These are phyloP conservation scores for Populus ilicifolia DNA, from an alignment of 345 rosid genomes.

Conservation along the genomic window DNA sequence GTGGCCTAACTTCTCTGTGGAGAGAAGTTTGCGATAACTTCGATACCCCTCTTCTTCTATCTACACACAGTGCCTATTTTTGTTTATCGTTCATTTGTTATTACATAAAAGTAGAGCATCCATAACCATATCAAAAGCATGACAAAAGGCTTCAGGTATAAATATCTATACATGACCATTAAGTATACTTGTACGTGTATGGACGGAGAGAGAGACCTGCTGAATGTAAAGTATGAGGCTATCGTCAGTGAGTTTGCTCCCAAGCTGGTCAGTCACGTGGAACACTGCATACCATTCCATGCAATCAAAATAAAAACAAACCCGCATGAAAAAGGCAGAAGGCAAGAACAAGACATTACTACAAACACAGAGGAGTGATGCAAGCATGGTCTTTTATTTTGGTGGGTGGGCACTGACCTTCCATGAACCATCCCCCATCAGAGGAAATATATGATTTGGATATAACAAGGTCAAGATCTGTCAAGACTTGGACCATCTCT, in stretches of 20 bases:
- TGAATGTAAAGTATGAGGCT: constrained; percentile 59
- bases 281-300: constrained; percentile 41
- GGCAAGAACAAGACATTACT: neutral
- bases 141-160: no score
- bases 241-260: constrained; percentile 63
- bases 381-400: neutral
- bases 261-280: constrained; percentile 76
- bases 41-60: constrained; percentile 42
- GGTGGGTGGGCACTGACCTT: constrained; percentile 45
- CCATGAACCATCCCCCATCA: constrained; percentile 98
- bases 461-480: constrained; percentile 93
- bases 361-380: neutral
- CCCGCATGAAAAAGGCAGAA: constrained; percentile 7
- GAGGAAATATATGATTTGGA: constrained; percentile 92
- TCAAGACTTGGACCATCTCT: constrained; percentile 91
- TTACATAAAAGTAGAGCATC: neutral
- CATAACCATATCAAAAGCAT: neutral
- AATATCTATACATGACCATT: neutral
- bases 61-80: constrained; percentile 60
- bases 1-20: constrained; percentile 49
- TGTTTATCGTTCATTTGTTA: neutral
- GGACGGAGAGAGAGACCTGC: constrained; percentile 36
- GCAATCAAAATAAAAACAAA: constrained; percentile 7
- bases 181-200: no score
- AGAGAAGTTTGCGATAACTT: constrained; percentile 40